Evolutionary conservation across 352 stramenopile species (phyloP).

Genomic region (Phytopythium mirpurense): DNA sequence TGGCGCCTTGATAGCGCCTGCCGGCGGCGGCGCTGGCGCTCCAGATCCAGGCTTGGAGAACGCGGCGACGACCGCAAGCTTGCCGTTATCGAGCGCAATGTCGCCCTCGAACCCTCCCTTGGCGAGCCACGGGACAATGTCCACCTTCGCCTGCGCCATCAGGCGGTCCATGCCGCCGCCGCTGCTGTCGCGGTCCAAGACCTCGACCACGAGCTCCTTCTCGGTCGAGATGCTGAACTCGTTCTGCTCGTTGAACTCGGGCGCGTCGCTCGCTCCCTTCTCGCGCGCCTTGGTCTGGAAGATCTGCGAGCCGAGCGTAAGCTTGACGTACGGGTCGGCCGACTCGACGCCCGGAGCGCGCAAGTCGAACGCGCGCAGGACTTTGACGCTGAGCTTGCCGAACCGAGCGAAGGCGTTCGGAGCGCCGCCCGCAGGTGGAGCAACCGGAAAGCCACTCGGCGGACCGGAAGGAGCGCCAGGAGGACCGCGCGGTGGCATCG

Average conservation of each 20-base stretch:
- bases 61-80: slow-evolving; percentile 83
- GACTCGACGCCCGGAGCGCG: slow-evolving; percentile 92
- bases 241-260: slow-evolving; percentile 93
- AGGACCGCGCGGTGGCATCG: slow-evolving; percentile 19
- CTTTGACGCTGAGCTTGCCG: slow-evolving; percentile 89
- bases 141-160: slow-evolving; percentile 88
- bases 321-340: slow-evolving; percentile 91
- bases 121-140: slow-evolving; percentile 92
- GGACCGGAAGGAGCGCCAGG: slow-evolving; percentile 22
- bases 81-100: slow-evolving; percentile 86
- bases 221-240: slow-evolving; percentile 95
- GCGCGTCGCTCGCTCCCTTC: slow-evolving; percentile 87
- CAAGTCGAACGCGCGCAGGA: slow-evolving; percentile 88
- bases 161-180: slow-evolving; percentile 88
- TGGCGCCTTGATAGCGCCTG: slow-evolving; percentile 37
- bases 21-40: slow-evolving; percentile 21
- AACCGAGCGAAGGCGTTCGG: slow-evolving; percentile 76
- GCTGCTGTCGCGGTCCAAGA: slow-evolving; percentile 87
- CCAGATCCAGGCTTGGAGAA: slow-evolving; percentile 61
- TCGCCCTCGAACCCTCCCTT: slow-evolving; percentile 92
- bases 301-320: slow-evolving; percentile 85
- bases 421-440: slow-evolving; percentile 9
- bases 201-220: slow-evolving; percentile 90
- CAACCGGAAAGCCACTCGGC: slow-evolving; percentile 13
- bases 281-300: slow-evolving; percentile 81